Evolutionary conservation across 768 basidiomycete genomes (phyloP), one percentile per base, ranked within the genome.

Genomic region (Scleroderma bovista): DNA sequence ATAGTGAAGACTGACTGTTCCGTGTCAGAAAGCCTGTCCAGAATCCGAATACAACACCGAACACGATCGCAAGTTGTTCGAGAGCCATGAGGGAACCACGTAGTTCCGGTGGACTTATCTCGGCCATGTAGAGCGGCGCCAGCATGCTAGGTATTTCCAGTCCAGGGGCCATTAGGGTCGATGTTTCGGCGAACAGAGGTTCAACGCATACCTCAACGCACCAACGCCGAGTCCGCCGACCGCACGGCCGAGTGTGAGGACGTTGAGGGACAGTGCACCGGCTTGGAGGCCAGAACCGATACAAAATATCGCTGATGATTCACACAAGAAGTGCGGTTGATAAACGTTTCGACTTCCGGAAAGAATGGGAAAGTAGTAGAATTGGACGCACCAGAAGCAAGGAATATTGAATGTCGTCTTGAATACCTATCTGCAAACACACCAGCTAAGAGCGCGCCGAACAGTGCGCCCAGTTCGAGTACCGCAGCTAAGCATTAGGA

Each of bases 191-290:
- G 12, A 33, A 16, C 17, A 13, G 37, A 44, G 12, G 11, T 23
- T 10, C 24, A 22, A 17, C 22, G 24, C 62, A 33, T 51, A 84
- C 85, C 81, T 83, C 43, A 86, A 62, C 6, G 82, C 81, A 12
- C 89, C 89, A n/a, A 92, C 85, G 4, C 88, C 88, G 19, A 91
- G 54, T 13, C 89, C 89, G 10, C 88, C 89, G 3, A 91, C 69
- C 0, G 83, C 83, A 34, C 89, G 78, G 37, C 89, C 88, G 10
- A 84, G 62, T 50, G 83, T 79, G 22, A 92, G 66, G 49, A 84
- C 75, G 20, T 60, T 56, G 10, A 89, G 64, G 2, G 72, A 74
- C 41, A 70, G 73, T 0, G 89, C 84, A 17, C 73, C 72, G 44
- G 75, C 76, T 66, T 92, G 89, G 39, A 90, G 72, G 2, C 71